These are phyloP conservation scores for Boletus vinaceobasis DNA, from an alignment of 768 basidiomycete species.

Conservation along the genomic window DNA sequence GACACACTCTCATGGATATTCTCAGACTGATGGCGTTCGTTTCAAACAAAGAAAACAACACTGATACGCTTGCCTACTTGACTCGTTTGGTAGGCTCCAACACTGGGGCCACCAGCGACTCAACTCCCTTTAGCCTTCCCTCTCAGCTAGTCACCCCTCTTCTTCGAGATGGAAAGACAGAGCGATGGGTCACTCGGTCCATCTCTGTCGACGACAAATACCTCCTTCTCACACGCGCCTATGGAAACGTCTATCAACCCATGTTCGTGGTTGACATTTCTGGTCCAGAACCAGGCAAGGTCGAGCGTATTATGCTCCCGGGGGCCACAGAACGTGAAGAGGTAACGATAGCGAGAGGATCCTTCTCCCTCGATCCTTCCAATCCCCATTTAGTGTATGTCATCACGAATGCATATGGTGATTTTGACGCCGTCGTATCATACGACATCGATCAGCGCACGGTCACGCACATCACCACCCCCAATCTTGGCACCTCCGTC, in stretches of 20 bases:
- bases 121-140: constrained; percentile 31
- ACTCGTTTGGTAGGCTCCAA: constrained; percentile 31
- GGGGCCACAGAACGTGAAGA: constrained; percentile 31
- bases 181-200: constrained; percentile 30
- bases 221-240: constrained; percentile 30
- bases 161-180: constrained; percentile 29
- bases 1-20: constrained; percentile 2
- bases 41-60: constrained; percentile 41
- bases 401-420: constrained; percentile 37
- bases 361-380: constrained; percentile 33
- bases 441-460: constrained; percentile 31
- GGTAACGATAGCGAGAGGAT: constrained; percentile 18
- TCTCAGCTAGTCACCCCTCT: constrained; percentile 35
- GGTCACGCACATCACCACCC: constrained; percentile 38
- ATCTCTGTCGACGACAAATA: constrained; percentile 40
- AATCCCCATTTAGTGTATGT: constrained; percentile 33
- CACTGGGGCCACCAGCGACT: constrained; percentile 28
- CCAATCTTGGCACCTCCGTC: constrained; percentile 25
- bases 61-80: constrained; percentile 37
- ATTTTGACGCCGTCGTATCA: constrained; percentile 35
- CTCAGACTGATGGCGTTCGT: constrained; percentile 36
- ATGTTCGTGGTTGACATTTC: constrained; percentile 36
- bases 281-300: constrained; percentile 17
- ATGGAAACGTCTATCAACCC: constrained; percentile 28
- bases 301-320: constrained; percentile 34